A percentile compares a stretch with the other conserved stretches of the same genome.
phyloP scores from a whole-genome alignment of 768 basidiomycete species.

The Crassisporium funariophilum region DNA sequence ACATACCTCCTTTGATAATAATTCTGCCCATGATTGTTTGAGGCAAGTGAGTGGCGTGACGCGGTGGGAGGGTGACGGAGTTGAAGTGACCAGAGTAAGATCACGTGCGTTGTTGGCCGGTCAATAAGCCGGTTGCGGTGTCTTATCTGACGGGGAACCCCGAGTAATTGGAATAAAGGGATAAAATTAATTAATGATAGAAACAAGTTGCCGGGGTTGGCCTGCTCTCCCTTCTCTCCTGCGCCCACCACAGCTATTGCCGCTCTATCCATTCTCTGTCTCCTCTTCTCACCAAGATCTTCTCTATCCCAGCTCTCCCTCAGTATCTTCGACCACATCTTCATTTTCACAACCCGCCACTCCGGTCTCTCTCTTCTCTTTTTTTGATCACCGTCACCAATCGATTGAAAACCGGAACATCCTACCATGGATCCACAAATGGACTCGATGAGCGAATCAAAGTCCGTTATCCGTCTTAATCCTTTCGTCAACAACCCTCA shows the following conservation, averaged over 20 bases:
- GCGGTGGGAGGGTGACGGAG: slow-evolving; percentile 6
- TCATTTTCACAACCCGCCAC: slow-evolving; percentile 10
- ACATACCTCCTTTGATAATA: slow-evolving; percentile 86
- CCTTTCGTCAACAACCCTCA: slow-evolving; percentile 5
- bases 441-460: slow-evolving; percentile 35
- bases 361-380: slow-evolving; percentile 24
- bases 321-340: not conserved
- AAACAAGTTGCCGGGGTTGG: slow-evolving; percentile 12
- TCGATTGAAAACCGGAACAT: slow-evolving; percentile 40
- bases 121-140: slow-evolving; percentile 5
- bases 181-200: slow-evolving; percentile 21
- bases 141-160: slow-evolving; percentile 24
- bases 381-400: slow-evolving; percentile 45
- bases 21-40: slow-evolving; percentile 71
- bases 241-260: slow-evolving; percentile 3
- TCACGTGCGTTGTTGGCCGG: no score
- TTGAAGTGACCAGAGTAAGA: slow-evolving; percentile 7
- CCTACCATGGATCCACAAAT: slow-evolving; percentile 40
- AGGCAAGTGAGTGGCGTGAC: slow-evolving; percentile 5
- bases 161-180: slow-evolving; percentile 16
- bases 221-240: slow-evolving; percentile 9
- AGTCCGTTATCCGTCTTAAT: slow-evolving; percentile 29
- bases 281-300: no score
- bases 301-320: no score
- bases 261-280: no score